Evolutionary conservation across 345 rosid genomes (phyloP).

Genomic region (Zanthoxylum bungeanum): DNA sequence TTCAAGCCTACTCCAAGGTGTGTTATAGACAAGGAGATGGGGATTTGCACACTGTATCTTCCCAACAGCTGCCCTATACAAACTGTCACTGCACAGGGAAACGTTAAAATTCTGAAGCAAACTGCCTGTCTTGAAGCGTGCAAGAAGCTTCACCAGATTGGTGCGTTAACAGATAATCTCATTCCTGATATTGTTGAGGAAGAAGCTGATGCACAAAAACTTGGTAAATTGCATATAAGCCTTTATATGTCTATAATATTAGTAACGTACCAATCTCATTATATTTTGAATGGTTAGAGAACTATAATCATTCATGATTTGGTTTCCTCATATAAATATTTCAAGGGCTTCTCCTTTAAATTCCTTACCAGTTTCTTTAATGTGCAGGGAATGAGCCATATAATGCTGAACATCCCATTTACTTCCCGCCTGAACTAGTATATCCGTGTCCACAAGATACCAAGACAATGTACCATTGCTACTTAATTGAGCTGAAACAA

Average conservation of each 20-base stretch:
- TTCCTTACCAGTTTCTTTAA: constrained; percentile 6
- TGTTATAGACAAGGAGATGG: constrained; percentile 42
- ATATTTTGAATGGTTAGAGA: background rate
- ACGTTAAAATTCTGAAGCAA: constrained; percentile 44
- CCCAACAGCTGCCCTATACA: constrained; percentile 71
- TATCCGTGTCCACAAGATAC: constrained; percentile 18
- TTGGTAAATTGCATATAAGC: constrained; percentile 29
- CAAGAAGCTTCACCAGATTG: constrained; percentile 57
- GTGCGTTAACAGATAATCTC: constrained; percentile 80
- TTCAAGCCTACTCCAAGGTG: constrained; percentile 72
- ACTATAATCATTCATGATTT: background rate
- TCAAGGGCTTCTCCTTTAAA: background rate
- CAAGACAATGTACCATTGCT: constrained; percentile 42
- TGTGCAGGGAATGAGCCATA: constrained; percentile 41
- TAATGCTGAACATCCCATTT: constrained; percentile 58
- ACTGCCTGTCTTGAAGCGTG: constrained; percentile 85
- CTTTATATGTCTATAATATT: constrained; percentile 4
- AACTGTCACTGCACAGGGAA: constrained; percentile 37
- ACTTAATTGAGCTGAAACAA: constrained; percentile 50
- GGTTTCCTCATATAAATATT: background rate
- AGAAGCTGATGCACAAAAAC: constrained; percentile 41
- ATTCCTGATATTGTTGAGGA: constrained; percentile 68
- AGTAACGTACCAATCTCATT: background rate
- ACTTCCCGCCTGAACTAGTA: constrained; percentile 72
- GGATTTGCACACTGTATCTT: constrained; percentile 47